Evolutionary conservation across 768 basidiomycete genomes (phyloP), one percentile per base, ranked within the genome.

Genomic region (Boletus tylopilopsis): DNA sequence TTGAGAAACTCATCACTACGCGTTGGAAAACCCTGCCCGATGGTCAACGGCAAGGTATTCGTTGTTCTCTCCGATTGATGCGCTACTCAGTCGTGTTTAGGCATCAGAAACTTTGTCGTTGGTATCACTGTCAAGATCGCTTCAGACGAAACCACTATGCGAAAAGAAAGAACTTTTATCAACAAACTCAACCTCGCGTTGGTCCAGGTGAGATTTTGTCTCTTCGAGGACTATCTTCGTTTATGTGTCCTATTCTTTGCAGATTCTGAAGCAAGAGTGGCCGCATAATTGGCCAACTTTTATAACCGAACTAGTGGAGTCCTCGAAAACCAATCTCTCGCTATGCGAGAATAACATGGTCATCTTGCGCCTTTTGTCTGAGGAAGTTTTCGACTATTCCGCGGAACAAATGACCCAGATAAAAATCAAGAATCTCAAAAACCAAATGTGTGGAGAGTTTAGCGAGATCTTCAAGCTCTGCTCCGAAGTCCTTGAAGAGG

Each of bases 291-390:
- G 96, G 96, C 94, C 95, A 27, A 90, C 81, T 19, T 98, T 97
- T 75, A 96, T 97, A 61, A 84, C 90, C 11, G 94, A 98, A 69
- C 89, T 98, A 39, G 94, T 98, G 51, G 87, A 94, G 59, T 96
- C 95, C 8, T 98, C 95, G 37, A 95, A 95, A 70, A 92, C 91
- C 36, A 97, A 94, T 66, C 81, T 97, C 34, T 85, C 90, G 2
- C 80, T 98, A 25, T 98, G 96, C 78, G 96, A 99, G 74, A 99
- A 99, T 79, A 99, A 99, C 74, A 99, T 99, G 96, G 81, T 93
- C 68, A 98, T 99, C 66, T 78, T 98, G 59, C 90, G 91, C 64
- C 78, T 99, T 12, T 79, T 98, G n/a, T 95, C 93, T 0, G 96
- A 99, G 65, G 96, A 99, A 69, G 92, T 99, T 50, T 99, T 99